Percentiles rank a stretch among this genome's conserved stretches.
These are phyloP conservation scores for Aspergillus eucalypticola DNA, from an alignment of 2,329 filamentous ascomycete genomes.

Conservation along the genomic window DNA sequence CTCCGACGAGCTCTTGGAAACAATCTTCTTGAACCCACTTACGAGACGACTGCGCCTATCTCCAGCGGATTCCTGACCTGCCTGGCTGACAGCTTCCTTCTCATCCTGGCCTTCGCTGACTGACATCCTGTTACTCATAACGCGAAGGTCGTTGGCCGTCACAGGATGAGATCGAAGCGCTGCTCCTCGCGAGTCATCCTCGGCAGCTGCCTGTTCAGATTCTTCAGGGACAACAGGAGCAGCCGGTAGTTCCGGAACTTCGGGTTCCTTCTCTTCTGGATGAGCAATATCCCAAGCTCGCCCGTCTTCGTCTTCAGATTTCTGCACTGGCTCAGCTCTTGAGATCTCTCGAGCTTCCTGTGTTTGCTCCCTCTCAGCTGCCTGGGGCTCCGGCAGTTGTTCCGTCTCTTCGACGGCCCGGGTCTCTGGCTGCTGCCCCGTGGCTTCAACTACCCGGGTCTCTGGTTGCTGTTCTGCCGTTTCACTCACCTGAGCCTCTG, in stretches of 20 bases:
- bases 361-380: neutral
- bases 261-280: neutral
- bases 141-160: conserved; percentile 25
- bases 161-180: conserved; percentile 38
- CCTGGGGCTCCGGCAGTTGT: neutral
- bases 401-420: neutral
- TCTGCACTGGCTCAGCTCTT: neutral
- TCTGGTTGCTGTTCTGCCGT: neutral
- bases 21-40: conserved; percentile 29
- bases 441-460: neutral
- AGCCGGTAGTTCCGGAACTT: conserved; percentile 2
- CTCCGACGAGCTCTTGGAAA: conserved; percentile 25
- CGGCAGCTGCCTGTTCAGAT: neutral
- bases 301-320: neutral
- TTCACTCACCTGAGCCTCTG: neutral
- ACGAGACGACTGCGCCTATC: conserved; percentile 26
- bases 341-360: neutral
- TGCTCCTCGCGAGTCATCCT: conserved; percentile 22
- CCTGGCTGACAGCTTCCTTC: conserved; percentile 19
- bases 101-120: conserved; percentile 20
- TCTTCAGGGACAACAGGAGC: neutral
- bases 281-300: conserved; percentile 4
- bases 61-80: neutral
- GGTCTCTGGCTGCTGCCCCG: neutral
- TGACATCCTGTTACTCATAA: conserved; percentile 17